Conservation (phyloP, 2,329 filamentous ascomycete species). For the Chaetomium sp. region DNA sequence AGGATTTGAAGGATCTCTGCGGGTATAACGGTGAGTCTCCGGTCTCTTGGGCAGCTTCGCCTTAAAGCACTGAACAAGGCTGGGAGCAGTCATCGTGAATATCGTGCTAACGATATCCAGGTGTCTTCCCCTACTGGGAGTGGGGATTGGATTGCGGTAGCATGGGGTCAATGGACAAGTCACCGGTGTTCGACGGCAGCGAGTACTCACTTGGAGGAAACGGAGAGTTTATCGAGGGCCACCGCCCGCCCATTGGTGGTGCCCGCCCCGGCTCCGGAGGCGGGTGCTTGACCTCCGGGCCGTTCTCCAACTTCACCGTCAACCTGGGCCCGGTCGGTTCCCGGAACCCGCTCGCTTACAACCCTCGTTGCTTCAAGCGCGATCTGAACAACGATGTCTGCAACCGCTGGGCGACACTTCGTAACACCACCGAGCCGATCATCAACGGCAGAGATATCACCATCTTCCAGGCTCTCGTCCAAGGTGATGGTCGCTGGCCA, state of each 20-base stretch:
- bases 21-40: slow-evolving; percentile 34
- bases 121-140: slow-evolving; percentile 42
- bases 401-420: slow-evolving; percentile 21
- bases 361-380: slow-evolving; percentile 43
- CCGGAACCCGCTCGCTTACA: slow-evolving; percentile 37
- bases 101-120: neutral
- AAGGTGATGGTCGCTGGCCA: slow-evolving; percentile 39
- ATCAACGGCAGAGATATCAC: slow-evolving; percentile 38
- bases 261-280: slow-evolving; percentile 42
- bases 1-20: slow-evolving; percentile 37
- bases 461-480: slow-evolving; percentile 43
- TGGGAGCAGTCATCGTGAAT: neutral
- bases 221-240: slow-evolving; percentile 31
- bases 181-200: slow-evolving; percentile 47
- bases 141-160: slow-evolving; percentile 40
- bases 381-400: slow-evolving; percentile 33
- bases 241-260: slow-evolving; percentile 27
- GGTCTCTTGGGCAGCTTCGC: neutral
- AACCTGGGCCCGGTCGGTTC: slow-evolving; percentile 38
- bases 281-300: slow-evolving; percentile 38
- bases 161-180: slow-evolving; percentile 39
- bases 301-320: slow-evolving; percentile 38
- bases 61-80: no score
- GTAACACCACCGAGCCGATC: slow-evolving; percentile 40
- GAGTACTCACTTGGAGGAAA: slow-evolving; percentile 42